These are phyloP conservation scores for Phytophthora idaei DNA, from an alignment of 352 stramenopile genomes.

Conservation along the genomic window DNA sequence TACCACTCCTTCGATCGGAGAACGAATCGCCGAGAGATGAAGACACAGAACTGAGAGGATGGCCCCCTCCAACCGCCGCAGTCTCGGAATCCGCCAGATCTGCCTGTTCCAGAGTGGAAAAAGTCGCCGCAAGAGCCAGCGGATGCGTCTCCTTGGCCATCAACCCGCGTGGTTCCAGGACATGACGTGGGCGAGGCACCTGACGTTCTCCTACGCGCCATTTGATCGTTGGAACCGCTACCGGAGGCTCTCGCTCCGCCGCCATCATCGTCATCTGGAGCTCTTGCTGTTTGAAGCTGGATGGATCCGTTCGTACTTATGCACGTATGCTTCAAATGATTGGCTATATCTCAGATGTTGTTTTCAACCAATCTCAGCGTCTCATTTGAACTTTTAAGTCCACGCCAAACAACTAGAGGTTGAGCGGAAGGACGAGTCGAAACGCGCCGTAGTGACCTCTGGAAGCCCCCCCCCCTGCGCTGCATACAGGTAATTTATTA, in stretches of 20 bases:
- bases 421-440: slow-evolving; percentile 16
- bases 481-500: slow-evolving; percentile 18
- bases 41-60: slow-evolving; percentile 2
- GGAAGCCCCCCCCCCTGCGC: slow-evolving; percentile 11
- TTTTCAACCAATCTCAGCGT: slow-evolving; percentile 29
- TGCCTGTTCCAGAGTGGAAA: slow-evolving; percentile 3
- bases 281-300: slow-evolving; percentile 29
- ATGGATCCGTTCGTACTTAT: slow-evolving; percentile 30
- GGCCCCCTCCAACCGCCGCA: background rate
- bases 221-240: slow-evolving; percentile 12
- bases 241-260: slow-evolving; percentile 16
- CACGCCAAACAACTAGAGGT: slow-evolving; percentile 34
- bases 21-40: slow-evolving; percentile 10
- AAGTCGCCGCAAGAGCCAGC: slow-evolving; percentile 30
- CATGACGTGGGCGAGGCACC: slow-evolving; percentile 27
- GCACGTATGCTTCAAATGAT: background rate
- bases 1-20: slow-evolving; percentile 3
- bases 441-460: slow-evolving; percentile 1
- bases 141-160: slow-evolving; percentile 51
- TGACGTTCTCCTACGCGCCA: slow-evolving; percentile 58
- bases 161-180: slow-evolving; percentile 32
- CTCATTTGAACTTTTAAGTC: slow-evolving; percentile 4
- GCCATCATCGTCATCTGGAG: slow-evolving; percentile 16
- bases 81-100: background rate
- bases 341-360: slow-evolving; percentile 17